Conservation (phyloP, 1,284 basidiomycete genomes). For the Fistulinella staudtii region DNA sequence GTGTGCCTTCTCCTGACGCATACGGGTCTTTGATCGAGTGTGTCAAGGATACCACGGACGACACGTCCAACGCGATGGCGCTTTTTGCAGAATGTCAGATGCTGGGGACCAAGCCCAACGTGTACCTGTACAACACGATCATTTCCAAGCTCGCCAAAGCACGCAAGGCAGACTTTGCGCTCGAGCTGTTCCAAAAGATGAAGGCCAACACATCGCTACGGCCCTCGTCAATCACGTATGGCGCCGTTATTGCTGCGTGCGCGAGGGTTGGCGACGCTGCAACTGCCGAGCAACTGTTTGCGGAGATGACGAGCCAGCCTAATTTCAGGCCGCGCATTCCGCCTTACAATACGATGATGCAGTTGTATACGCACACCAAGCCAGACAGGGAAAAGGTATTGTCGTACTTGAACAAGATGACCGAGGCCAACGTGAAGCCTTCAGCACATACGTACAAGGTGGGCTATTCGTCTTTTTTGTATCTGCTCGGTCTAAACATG, state of each 20-base stretch:
- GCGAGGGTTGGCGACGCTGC: constrained; percentile 88
- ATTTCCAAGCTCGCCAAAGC: constrained; percentile 93
- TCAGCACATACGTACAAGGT: constrained; percentile 93
- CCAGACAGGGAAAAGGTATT: constrained; percentile 79
- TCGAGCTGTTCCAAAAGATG: constrained; percentile 85
- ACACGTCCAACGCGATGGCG: constrained; percentile 80
- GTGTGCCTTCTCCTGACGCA: constrained; percentile 81
- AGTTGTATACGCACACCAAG: constrained; percentile 88
- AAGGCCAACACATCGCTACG: constrained; percentile 56
- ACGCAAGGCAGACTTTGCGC: constrained; percentile 83
- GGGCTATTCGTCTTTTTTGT: constrained; percentile 14
- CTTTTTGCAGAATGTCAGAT: constrained; percentile 79
- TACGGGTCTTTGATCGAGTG: constrained; percentile 87
- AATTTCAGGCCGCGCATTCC: constrained; percentile 89
- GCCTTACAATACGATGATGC: constrained; percentile 99
- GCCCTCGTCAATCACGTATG: constrained; percentile 91
- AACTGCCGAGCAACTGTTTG: constrained; percentile 80
- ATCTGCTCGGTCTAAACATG: constrained; percentile 9
- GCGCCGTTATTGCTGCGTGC: constrained; percentile 92
- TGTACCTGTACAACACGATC: constrained; percentile 93
- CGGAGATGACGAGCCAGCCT: constrained; percentile 74
- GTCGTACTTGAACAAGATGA: constrained; percentile 74
- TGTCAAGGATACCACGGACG: constrained; percentile 91
- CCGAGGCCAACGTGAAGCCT: constrained; percentile 61
- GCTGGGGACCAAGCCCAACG: constrained; percentile 70